Base-by-base conservation (phyloP, 805 yeast genomes). In the Tetrapisispora arboricola region DNA sequence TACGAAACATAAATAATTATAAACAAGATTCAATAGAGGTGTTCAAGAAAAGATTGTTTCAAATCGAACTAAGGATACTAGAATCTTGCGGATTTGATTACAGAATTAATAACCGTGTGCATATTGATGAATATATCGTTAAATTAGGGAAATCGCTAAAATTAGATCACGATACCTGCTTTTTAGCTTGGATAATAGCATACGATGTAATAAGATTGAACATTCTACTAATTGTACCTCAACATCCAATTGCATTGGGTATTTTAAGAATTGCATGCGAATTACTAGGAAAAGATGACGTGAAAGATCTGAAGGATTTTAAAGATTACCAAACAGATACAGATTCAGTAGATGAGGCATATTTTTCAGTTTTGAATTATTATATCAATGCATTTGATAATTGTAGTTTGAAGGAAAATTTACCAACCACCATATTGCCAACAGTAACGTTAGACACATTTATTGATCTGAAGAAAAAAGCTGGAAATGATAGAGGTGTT, bases 71-170 rank as follows among this genome's bases (percentile, higher is more conserved):
- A 49, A 78, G 76, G 53, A 66, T 87, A 38, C 65, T 88, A 48
- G 95, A 87, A 53, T 70, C 84, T 1, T 73, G 82, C 48, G 75
- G 81, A 18, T 88, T 87, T 55, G 95, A 87, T 58, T 84, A 85
- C 53, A 70, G 94, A 49, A 70, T 74, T 32, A 76, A 76, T 44
- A 56, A 51, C 35, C 42, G 49, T 30, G 50, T 56, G 39, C 75
- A 75, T 38, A 70, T 76, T 21, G 95, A 85, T 56, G 78, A 75
- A 48, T 71, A 76, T 47, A 67, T 83, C 9, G 70, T 84, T 16
- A 79, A 80, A 49, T 69, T 73, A 47, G 70, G 73, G 33, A 83
- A 75, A 54, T 69, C 64, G 40, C 63, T 71, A 37, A 57, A 61
- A 1, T 45, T 78, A 12, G 65, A 69, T 18, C 67, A 71, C 48